Evolutionary conservation across 768 basidiomycete genomes (phyloP).

Genomic region (Lactarius deliciosus): DNA sequence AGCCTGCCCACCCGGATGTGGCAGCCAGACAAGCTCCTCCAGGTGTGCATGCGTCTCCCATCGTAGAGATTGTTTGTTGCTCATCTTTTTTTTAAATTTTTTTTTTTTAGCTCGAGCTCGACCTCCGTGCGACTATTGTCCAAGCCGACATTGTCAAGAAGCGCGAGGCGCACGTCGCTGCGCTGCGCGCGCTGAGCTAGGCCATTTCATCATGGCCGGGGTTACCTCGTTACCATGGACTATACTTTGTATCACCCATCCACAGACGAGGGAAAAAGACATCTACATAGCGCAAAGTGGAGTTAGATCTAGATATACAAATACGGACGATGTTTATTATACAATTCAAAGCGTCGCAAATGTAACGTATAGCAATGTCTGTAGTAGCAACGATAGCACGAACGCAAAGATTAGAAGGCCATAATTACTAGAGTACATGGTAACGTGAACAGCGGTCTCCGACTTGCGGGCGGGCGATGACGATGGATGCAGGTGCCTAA

Average conservation of each 20-base stretch:
- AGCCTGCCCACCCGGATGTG: slow-evolving; percentile 91
- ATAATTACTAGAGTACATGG: neutral
- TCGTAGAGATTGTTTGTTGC: neutral
- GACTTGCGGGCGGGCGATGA: too few relatives aligned
- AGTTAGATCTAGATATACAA: neutral
- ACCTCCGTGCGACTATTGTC: slow-evolving; percentile 49
- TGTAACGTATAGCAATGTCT: neutral
- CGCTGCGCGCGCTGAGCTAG: slow-evolving; percentile 37
- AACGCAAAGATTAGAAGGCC: neutral
- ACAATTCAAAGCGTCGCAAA: neutral
- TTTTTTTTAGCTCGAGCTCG: slow-evolving; percentile 49
- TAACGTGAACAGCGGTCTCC: neutral
- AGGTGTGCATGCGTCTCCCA: slow-evolving; percentile 49
- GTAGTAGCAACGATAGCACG: neutral
- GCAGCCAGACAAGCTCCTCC: slow-evolving; percentile 87
- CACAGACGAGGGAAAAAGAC: neutral
- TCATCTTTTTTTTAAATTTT: neutral
- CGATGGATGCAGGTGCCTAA: neutral
- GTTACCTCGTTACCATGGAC: neutral
- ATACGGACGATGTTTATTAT: neutral
- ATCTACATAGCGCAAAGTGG: neutral
- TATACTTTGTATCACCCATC: neutral
- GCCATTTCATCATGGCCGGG: neutral
- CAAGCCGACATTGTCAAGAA: slow-evolving; percentile 55
- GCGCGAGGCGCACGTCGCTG: slow-evolving; percentile 49